These are phyloP conservation scores for Platismatia glauca DNA, from an alignment of 495 filamentous ascomycete species.

Conservation along the genomic window DNA sequence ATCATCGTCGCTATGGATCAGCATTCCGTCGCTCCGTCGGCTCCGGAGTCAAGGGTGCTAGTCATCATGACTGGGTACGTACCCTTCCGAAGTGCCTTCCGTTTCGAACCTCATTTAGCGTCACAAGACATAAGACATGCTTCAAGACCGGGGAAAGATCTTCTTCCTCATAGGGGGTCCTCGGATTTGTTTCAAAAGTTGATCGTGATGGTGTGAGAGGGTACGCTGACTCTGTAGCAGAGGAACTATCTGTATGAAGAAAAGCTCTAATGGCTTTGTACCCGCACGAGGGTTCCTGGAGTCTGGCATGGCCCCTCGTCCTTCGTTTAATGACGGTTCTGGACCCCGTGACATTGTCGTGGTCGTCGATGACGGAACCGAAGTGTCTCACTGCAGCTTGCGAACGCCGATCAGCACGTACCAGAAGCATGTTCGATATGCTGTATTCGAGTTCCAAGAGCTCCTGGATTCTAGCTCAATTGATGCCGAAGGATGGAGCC, in stretches of 20 bases:
- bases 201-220: neutral
- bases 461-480: constrained; percentile 91
- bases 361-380: constrained; percentile 39
- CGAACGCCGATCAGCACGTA: constrained; percentile 77
- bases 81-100: neutral
- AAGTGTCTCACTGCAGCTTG: constrained; percentile 47
- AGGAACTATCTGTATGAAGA: constrained; percentile 93
- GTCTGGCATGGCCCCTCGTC: constrained; percentile 70
- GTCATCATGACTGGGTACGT: constrained; percentile 74
- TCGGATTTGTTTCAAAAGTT: neutral
- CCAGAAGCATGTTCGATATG: constrained; percentile 73
- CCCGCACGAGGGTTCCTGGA: constrained; percentile 77
- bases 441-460: constrained; percentile 75
- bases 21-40: constrained; percentile 1
- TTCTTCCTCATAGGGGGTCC: neutral
- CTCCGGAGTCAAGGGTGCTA: constrained; percentile 68
- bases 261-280: constrained; percentile 53
- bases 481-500: constrained; percentile 78
- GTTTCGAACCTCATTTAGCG: neutral
- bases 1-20: constrained; percentile 8
- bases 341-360: constrained; percentile 46
- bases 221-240: neutral
- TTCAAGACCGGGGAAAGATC: neutral
- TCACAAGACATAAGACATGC: neutral
- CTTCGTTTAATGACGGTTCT: constrained; percentile 83